Evolutionary conservation across 2,329 filamentous ascomycete species (phyloP), one percentile per base, ranked within the genome.

Genomic region (Keithomyces neogunnii): DNA sequence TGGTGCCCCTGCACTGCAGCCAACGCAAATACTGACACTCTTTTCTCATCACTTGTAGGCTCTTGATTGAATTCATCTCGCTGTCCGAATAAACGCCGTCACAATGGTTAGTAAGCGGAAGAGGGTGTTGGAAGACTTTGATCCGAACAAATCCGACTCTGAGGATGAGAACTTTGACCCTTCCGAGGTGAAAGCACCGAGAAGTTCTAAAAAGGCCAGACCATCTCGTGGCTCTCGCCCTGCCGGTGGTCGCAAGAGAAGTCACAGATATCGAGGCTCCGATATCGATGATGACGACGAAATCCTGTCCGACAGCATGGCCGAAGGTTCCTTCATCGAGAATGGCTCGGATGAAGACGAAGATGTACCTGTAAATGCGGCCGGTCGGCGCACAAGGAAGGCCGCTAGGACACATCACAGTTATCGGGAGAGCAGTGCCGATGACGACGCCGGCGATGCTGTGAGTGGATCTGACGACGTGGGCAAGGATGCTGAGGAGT

Each of bases 141-240:
- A 86, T 64, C 80, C 79, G 3, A 85, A 84, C 63, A 78, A 82
- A 62, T 85, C 82, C 48, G 82, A 86, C 58, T 73, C 82, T 2
- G 77, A 82, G 47, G 82, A 86, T 61, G 80, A 82, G 57, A 84
- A 84, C 63, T 86, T 85, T 60, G 77, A 82, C 52, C 81, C 81
- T 13, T 62, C 64, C 28, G 73, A 75, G 57, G 71, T 67, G 30
- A 68, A 69, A 32, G 69, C 75, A 13, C 67, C 67, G 11, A 70
- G 70, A 53, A 66, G 55, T 53, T 66, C 66, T 50, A 76, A 73
- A 56, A 74, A 73, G 50, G 60, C 68, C 4, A 70, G 72, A 29
- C 63, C 70, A 32, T 65, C 70, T 4, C 68, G 66, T 49, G 60
- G 64, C 38, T 59, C 62, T 13, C 62, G 60, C 48, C 54, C 67